These are phyloP conservation scores for Lentinula sp. DNA, from an alignment of 768 basidiomycete genomes.

Conservation along the genomic window DNA sequence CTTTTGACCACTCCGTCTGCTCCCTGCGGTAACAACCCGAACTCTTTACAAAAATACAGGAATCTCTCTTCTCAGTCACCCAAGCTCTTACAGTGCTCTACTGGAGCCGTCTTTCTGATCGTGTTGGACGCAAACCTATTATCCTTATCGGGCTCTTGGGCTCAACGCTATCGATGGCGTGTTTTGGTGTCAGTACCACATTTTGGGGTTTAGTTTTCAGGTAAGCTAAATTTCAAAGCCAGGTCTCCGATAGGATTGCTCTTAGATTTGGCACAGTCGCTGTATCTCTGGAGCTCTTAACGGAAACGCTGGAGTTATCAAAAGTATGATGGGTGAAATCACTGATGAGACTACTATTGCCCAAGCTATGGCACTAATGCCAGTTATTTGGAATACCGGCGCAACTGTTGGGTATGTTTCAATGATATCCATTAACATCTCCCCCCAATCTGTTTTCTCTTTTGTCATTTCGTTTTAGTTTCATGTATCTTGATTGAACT, in stretches of 20 bases:
- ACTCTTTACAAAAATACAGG: constrained; percentile 19
- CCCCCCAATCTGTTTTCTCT: background rate
- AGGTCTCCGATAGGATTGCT: too few species aligned
- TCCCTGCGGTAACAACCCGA: background rate
- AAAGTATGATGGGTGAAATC: constrained; percentile 45
- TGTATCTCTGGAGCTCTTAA: constrained; percentile 9
- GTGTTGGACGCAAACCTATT: constrained; percentile 46
- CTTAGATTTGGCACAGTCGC: background rate
- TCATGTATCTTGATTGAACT: constrained; percentile 24
- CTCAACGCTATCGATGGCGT: constrained; percentile 36
- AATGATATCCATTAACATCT: constrained; percentile 18
- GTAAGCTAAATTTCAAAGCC: constrained; percentile 20
- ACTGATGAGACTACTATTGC: constrained; percentile 45
- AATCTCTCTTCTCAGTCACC: constrained; percentile 47
- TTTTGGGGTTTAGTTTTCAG: constrained; percentile 38
- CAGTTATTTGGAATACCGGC: constrained; percentile 6
- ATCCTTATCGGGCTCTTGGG: constrained; percentile 41
- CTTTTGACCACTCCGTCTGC: background rate
- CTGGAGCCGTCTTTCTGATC: constrained; percentile 48
- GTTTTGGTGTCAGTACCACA: constrained; percentile 44
- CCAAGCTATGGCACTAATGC: constrained; percentile 19
- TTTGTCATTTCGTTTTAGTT: background rate
- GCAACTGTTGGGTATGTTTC: constrained; percentile 12
- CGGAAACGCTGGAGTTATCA: constrained; percentile 42
- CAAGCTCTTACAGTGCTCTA: constrained; percentile 45